Evolutionary conservation across 495 filamentous ascomycete genomes (phyloP), one percentile per base, ranked within the genome.

Genomic region (Haplographium delicatum): DNA sequence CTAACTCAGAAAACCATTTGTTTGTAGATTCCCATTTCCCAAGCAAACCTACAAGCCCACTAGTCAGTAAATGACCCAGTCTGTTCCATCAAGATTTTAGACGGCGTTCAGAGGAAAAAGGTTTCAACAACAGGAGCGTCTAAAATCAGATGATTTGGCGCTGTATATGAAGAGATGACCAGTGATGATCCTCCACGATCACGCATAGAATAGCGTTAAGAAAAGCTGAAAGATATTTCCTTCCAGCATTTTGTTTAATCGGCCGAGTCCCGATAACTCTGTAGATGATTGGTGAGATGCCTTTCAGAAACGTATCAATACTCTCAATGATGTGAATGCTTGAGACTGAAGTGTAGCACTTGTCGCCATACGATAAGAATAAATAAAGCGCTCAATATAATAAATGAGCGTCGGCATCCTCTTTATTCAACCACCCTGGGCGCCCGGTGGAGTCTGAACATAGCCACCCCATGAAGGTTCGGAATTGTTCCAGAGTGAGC

Each of bases 11-110:
- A n/a, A n/a, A 39, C 40, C 15, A 24, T 31, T 44, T 31, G 26
- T 20, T 47, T 55, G 49, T 61, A 91, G 87, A 51, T 91, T 76
- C 73, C 88, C 88, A 56, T 88, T 78, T 76, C 88, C 88, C 59
- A 89, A 91, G 75, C 79, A 90, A 67, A 75, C 81, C 59, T 93
- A 91, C 72, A 61, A 72, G 47, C 61, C 68, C 25, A 63, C 68
- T 35, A 44, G 28, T 27, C 15, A 67, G 57, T 57, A 64, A 62
- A 53, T 55, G 13, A 24, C 26, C 28, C 13, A 25, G 26, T 42
- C 33, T 41, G 28, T 52, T 38, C 16, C 53, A 49, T 57, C 62
- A 13, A 51, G 55, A 58, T 59, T 58, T 56, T 58, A 57, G 56
- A 55, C 52, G 54, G 57, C 55, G 58, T 65, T 60, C 50, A 34